Evolutionary conservation across 2,329 filamentous ascomycete genomes (phyloP), one percentile per base, ranked within the genome.

Genomic region (Aspergillus novoparasiticus): DNA sequence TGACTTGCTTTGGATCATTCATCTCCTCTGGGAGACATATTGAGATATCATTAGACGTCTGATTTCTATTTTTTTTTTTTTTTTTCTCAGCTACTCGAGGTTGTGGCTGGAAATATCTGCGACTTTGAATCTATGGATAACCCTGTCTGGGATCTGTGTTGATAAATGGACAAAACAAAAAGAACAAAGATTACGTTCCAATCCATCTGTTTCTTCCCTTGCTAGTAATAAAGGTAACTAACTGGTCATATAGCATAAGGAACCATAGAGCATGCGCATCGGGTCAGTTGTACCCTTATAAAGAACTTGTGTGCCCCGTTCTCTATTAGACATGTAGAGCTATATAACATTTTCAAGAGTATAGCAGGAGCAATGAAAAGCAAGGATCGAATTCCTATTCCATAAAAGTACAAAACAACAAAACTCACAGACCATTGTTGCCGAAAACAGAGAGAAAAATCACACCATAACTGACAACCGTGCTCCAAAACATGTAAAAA

Each of bases 1-100:
- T 65, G 57, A 46, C 41, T 56, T 64, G 26, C 65, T 53, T 59
- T 63, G 64, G 63, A 67, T 67, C 67, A 68, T 67, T 65, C 59
- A 66, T 64, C 60, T 59, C 30, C 58, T 63, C 36, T 64, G 28
- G 45, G 66, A 59, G 59, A 57, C 58, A 21, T 43, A 45, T 56
- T 32, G 39, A 41, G 23, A 57, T 55, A 30, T 43, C 45, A 50
- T 36, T 61, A 61, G 59, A 61, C 45, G 48, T 36, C n/a, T 54
- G 19, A 19, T 46, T n/a, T 56, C 19, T 62, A 12, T 28, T 28
- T 28, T 28, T 28, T 1, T 26, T 45, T 26, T 45, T 36, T 53
- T 12, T 11, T 41, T 58, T 61, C 28, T 54, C n/a, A 26, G 26
- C 41, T 54, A 32, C 39, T 51, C n/a, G 30, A 23, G 10, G 11